phyloP scores from a whole-genome alignment of 768 basidiomycete species.

The Myochromella boudieri region DNA sequence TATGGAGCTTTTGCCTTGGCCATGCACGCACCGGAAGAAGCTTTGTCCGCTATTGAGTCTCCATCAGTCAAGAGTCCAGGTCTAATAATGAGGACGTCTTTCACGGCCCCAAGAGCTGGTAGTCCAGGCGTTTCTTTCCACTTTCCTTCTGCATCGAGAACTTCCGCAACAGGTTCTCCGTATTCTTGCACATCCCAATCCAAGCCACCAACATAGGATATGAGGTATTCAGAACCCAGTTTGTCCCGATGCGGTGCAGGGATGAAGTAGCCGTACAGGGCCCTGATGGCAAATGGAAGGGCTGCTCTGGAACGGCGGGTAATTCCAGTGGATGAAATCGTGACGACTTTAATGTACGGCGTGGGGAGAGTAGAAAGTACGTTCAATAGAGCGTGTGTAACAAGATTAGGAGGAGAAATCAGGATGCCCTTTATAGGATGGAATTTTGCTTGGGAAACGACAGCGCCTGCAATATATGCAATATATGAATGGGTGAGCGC shows the following conservation, averaged over 20 bases:
- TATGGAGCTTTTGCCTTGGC: conserved; percentile 42
- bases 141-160: conserved; percentile 35
- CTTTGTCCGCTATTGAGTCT: conserved; percentile 40
- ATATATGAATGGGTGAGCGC: background rate
- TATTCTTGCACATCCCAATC: conserved; percentile 39
- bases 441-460: conserved; percentile 39
- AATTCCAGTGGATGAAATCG: conserved; percentile 53
- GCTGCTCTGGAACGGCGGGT: conserved; percentile 40
- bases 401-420: conserved; percentile 53
- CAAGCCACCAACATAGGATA: conserved; percentile 50
- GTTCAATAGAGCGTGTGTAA: conserved; percentile 57
- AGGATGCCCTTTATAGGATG: conserved; percentile 45
- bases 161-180: conserved; percentile 38
- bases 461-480: conserved; percentile 36
- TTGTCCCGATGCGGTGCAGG: conserved; percentile 58
- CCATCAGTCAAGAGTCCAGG: conserved; percentile 63
- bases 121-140: conserved; percentile 46
- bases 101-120: conserved; percentile 42
- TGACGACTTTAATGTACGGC: conserved; percentile 44
- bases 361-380: conserved; percentile 52
- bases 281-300: conserved; percentile 49
- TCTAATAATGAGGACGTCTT: conserved; percentile 50
- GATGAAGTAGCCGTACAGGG: conserved; percentile 47
- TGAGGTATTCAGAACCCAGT: conserved; percentile 51
- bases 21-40: too few species aligned